These are phyloP conservation scores for Cenchrus americanus DNA, from an alignment of 176 grass and related monocot species.

Conservation along the genomic window DNA sequence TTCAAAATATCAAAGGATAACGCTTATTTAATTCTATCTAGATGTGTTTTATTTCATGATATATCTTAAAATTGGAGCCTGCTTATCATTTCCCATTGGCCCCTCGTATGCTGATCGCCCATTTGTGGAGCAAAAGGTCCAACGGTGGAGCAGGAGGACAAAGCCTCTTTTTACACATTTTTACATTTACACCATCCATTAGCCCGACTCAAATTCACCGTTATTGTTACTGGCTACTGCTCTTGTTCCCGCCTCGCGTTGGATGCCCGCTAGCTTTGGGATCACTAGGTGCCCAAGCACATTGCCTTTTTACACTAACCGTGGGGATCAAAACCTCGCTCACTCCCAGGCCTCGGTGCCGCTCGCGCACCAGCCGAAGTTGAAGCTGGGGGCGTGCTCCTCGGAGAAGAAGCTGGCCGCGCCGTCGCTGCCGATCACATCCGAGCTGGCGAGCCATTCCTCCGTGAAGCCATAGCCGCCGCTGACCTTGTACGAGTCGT, in stretches of 20 bases:
- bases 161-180: not conserved
- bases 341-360: constrained; percentile 30
- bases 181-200: constrained; percentile 26
- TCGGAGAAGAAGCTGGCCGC: constrained; percentile 46
- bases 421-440: constrained; percentile 35
- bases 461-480: constrained; percentile 44
- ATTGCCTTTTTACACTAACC: constrained; percentile 45
- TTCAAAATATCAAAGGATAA: not conserved
- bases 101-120: too few species aligned
- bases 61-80: not conserved
- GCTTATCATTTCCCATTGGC: not conserved
- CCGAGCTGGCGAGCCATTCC: constrained; percentile 42
- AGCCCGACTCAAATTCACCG: not conserved
- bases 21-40: not conserved
- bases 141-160: not conserved
- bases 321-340: constrained; percentile 23
- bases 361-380: constrained; percentile 48
- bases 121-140: constrained; percentile 14
- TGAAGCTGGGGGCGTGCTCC: constrained; percentile 48
- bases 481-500: constrained; percentile 36
- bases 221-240: not conserved
- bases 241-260: not conserved
- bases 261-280: too few species aligned
- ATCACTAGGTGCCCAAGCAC: not conserved
- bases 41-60: not conserved